Base-by-base conservation (phyloP, 2,329 filamentous ascomycete species). In the Amauroascus niger region DNA sequence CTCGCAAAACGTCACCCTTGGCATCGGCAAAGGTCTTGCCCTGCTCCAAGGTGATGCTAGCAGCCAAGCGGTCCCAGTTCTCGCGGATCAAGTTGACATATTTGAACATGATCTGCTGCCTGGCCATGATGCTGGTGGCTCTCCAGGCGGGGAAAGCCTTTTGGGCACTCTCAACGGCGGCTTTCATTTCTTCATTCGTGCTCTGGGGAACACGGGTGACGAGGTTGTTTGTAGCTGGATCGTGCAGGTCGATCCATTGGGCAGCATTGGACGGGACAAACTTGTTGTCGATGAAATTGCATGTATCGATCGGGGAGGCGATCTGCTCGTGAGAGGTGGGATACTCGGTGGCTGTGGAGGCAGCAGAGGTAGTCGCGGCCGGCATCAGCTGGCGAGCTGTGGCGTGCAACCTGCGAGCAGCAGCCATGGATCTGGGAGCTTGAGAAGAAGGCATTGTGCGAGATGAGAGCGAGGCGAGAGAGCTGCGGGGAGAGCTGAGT, bases 11-110 rank as follows among this genome's bases (percentile, higher is more conserved):
- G 68, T 84, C 81, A 55, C 81, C 81, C 64, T 72, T 77, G n/a
- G 81, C 81, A 68, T 84, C 81, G 32, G 79, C 79, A 66, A 84
- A 80, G 1, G 81, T 84, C 74, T 84, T 84, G 61, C 81, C 81
- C 68, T 84, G 81, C 70, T 84, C 81, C 20, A 84, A 70, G 5
- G 81, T 83, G 60, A 84, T 84, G 60, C 78, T 81, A 1, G 81
- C 79, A 28, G 81, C 81, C 56, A 84, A 68, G 53, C 81, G 73
- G 65, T 84, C 80, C 80, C 80, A 83, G 69, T 84, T 75, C 60
- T 80, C 74, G 46, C 80, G 74, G 63, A 85, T 83, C 67, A 84
- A 66, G 28, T 71, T 75, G 28, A 79, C 78, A 62, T 82, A 83
- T 65, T 82, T 82, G 75, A 84, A 84, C 72, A 84, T 79, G 63